Evolutionary conservation across 352 stramenopile genomes (phyloP).

Genomic region (Phytophthora fragariaefolia): DNA sequence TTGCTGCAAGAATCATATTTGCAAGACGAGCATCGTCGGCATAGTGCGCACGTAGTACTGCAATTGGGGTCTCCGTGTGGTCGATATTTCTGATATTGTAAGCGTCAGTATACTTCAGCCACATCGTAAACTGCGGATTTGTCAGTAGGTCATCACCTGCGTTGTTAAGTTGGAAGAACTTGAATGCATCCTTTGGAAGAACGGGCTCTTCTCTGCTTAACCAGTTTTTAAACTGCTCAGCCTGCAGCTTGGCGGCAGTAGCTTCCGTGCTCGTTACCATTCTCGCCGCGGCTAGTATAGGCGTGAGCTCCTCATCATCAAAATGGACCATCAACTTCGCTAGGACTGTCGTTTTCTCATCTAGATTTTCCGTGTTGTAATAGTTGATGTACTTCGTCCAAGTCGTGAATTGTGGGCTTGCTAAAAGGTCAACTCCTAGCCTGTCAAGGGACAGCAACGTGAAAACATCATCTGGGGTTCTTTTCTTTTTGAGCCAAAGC

Average conservation of each 20-base stretch:
- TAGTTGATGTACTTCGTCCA: slow-evolving; percentile 11
- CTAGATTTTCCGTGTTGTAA: slow-evolving; percentile 8
- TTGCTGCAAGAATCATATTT: background rate
- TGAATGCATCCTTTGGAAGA: slow-evolving; percentile 9
- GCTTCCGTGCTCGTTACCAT: slow-evolving; percentile 5
- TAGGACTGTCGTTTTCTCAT: background rate
- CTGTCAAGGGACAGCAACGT: slow-evolving; percentile 1
- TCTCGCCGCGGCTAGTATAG: background rate
- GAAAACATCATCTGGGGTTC: background rate
- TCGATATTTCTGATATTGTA: background rate
- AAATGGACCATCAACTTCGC: background rate
- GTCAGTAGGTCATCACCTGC: background rate
- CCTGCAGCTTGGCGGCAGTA: slow-evolving; percentile 1
- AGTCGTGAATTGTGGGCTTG: background rate
- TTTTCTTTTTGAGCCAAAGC: slow-evolving; percentile 5
- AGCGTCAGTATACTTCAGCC: slow-evolving; percentile 22
- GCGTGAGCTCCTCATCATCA: background rate
- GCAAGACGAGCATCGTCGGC: background rate
- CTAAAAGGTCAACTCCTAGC: background rate
- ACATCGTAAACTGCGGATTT: slow-evolving; percentile 6
- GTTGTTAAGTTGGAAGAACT: slow-evolving; percentile 12
- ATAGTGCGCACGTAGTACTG: background rate
- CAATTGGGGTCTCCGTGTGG: background rate
- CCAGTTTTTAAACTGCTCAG: slow-evolving; percentile 4
- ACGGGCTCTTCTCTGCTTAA: background rate